Evolutionary conservation across 2,329 filamentous ascomycete genomes (phyloP), one percentile per base, ranked within the genome.

Genomic region (Penicillium palitans): DNA sequence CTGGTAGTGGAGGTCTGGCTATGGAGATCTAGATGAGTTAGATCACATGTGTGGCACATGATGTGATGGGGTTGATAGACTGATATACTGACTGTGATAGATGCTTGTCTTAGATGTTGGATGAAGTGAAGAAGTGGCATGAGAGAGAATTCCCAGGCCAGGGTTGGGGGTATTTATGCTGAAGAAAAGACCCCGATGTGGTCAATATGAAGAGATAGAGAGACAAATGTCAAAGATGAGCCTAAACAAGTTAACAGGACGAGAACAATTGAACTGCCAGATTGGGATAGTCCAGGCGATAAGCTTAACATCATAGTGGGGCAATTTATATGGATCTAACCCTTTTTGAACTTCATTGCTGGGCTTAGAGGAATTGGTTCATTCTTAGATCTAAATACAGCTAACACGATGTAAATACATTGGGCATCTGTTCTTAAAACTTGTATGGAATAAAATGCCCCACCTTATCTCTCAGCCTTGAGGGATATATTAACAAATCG

Each of bases 241-340:
- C 33, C 29, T 25, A 31, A 49, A 42, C 37, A 35, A 54, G 55
- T 39, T n/a, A 46, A 45, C n/a, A 9, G 47, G 24, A 29, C 6
- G 45, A 50, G 19, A 46, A 17, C 24, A 6, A 13, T 24, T 25
- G n/a, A 42, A n/a, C 42, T 44, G 45, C 60, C 57, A 10, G 2
- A 57, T 57, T 33, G 52, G 60, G 52, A 56, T 49, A 46, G 51
- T 61, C 51, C 39, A 50, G 19, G 50, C 55, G 58, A 61, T 42
- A 53, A 53, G 29, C 40, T 53, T 53, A 33, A 52, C 50, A 45
- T 25, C 50, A 19, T 52, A 25, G 50, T 42, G 50, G 40, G n/a
- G 50, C 13, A 10, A 15, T 17, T 33, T 15, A 12, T 12, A 35
- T 47, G 29, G 46, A 24, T 12, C 46, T 35, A 48, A 35, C 46